phyloP scores from a whole-genome alignment of 371 early-diverging fungal genomes.

The Mucor plumbeus region DNA sequence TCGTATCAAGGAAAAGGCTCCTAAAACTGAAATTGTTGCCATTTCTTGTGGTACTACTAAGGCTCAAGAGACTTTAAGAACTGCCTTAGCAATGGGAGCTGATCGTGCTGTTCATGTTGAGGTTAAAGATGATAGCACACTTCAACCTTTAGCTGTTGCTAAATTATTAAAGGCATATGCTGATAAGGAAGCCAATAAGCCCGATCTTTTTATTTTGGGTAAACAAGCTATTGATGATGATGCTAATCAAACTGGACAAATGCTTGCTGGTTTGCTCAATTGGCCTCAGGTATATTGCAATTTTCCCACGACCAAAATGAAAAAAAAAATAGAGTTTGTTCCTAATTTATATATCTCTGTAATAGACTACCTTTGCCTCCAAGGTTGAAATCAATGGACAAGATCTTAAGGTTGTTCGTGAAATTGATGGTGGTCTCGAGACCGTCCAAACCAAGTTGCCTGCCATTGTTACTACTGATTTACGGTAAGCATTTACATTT shows the following conservation, averaged over 20 bases:
- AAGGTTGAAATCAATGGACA: slow-evolving; percentile 85
- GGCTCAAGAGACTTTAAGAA: slow-evolving; percentile 91
- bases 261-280: slow-evolving; percentile 94
- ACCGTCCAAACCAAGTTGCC: slow-evolving; percentile 87
- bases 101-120: slow-evolving; percentile 97
- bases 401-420: slow-evolving; percentile 85
- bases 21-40: slow-evolving; percentile 83
- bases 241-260: slow-evolving; percentile 96
- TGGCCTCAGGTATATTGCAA: slow-evolving; percentile 86
- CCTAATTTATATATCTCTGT: slow-evolving; percentile 14
- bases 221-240: slow-evolving; percentile 99
- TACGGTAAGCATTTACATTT: slow-evolving; percentile 67
- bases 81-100: slow-evolving; percentile 98
- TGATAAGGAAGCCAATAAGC: slow-evolving; percentile 85
- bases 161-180: slow-evolving; percentile 89
- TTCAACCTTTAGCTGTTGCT: slow-evolving; percentile 90
- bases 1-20: slow-evolving; percentile 84
- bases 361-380: slow-evolving; percentile 94
- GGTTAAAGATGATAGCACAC: slow-evolving; percentile 70
- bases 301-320: slow-evolving; percentile 10
- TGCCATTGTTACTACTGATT: slow-evolving; percentile 95
- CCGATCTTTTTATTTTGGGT: slow-evolving; percentile 93
- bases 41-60: slow-evolving; percentile 92
- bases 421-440: slow-evolving; percentile 98
- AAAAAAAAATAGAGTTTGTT: not conserved